Base-by-base conservation (phyloP, 805 yeast species). In the Wickerhamomyces canadensis region DNA sequence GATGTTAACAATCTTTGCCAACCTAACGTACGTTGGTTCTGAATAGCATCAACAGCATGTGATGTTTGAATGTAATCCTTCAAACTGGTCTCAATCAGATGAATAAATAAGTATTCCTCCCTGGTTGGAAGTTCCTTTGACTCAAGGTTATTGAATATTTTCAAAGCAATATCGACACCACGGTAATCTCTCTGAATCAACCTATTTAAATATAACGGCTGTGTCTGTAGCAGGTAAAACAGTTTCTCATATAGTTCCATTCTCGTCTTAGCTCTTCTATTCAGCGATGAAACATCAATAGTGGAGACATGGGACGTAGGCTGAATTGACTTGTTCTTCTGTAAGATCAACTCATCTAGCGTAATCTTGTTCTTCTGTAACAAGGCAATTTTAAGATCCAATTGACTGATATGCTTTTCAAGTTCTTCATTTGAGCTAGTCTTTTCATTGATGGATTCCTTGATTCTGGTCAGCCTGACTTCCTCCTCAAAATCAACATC, bases 141-240 rank as follows among this genome's bases (percentile, higher is more conserved):
- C 31, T 49, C 48, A 21, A 50, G 34, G 42, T 49, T 46, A 31
- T 42, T 43, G 35, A 53, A 49, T 17, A 58, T 46, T 37, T 52
- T 51, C 31, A 51, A 35, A 1, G 53, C 55, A 36, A 54, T 33
- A 33, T 52, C 55, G 32, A 45, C 47, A 32, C 57, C 58, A 34
- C 55, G 48, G 27, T 44, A 45, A 27, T 62, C 59, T 9, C 58
- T 49, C 13, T 64, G 57, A 38, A 77, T 73, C 25, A 86, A 57
- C 12, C 76, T 61, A 2, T 78, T 67, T 53, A 89, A 69, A 51
- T 91, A 91, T 1, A 59, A 56, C 0, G 95, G 84, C 50, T 85
- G 86, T 0, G 95, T 84, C 56, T 93, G 98, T 31, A 93, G 58
- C 19, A 91, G 61, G 52, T 82, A 93, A 48, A 93, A 80, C 35